A percentile compares a stretch with the other conserved stretches of the same genome.
Conservation (phyloP, 192 early-diverging fungal species). For the Diversispora eburnea region DNA sequence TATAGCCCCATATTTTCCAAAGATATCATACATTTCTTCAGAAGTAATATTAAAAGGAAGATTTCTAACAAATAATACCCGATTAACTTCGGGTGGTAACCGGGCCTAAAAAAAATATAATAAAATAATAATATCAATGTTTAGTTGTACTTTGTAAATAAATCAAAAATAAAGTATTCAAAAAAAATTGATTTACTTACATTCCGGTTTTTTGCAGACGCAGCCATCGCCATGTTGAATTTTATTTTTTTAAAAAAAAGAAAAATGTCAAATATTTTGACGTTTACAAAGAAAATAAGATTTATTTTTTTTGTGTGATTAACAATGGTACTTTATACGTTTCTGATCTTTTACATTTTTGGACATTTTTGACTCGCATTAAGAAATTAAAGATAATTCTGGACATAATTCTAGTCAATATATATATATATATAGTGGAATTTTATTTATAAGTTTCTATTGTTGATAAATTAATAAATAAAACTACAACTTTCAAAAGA, state of each 20-base stretch:
- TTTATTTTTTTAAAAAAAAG: background rate
- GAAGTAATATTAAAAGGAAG: conserved; percentile 94
- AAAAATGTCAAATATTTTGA: no score
- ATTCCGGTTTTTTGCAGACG: conserved; percentile 27
- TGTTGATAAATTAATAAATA: no score
- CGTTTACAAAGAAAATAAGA: no score
- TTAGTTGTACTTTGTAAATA: background rate
- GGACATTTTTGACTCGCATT: no score
- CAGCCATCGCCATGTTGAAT: conserved; percentile 27
- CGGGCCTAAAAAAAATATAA: conserved; percentile 49
- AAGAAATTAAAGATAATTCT: no score
- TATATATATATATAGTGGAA: no score
- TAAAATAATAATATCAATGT: background rate
- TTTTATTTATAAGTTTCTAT: no score
- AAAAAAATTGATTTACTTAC: background rate
- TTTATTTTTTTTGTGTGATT: no score
- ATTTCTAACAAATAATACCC: conserved; percentile 88
- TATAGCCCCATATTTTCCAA: conserved; percentile 94
- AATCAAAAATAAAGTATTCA: background rate
- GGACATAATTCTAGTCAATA: no score
- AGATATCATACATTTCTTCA: conserved; percentile 97
- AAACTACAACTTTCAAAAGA: no score
- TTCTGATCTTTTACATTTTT: no score
- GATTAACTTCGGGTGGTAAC: conserved; percentile 91
- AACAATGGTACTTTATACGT: no score